Evolutionary conservation across 306 rosid species (phyloP), one percentile per base, ranked within the genome.

Genomic region (Senna tora): DNA sequence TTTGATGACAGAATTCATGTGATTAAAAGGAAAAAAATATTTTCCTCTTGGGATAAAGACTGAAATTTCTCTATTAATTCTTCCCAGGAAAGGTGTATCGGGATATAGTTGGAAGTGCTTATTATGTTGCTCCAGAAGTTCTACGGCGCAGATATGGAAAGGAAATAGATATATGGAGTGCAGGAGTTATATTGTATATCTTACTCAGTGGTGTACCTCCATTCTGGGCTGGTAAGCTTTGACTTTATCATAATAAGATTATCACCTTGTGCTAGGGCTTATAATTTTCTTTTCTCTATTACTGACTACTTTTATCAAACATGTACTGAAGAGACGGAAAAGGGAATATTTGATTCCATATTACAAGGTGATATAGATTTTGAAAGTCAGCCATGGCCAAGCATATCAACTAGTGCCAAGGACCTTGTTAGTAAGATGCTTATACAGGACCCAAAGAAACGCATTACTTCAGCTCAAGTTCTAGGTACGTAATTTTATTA

Each of bases 81-180:
- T 78, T 69, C 22, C 10, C 93, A 92, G 97, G 92, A 67, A 92
- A 89, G 82, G 83, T 87, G 61, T 87, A 87, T 32, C 81, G 79
- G 1, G 96, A 92, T 72, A 86, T 92, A 60, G 96, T 89, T 52
- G 97, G 97, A 16, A 92, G 91, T 78, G 97, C 97, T 54, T 92
- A 92, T 74, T 92, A 92, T 62, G 93, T 92, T 71, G 97, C 97
- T 59, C 97, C 97, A 4, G 96, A 92, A 87, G 96, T 92, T 46
- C 72, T 92, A 25, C 74, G 73, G 22, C 90, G 96, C 58, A 87
- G 64, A 79, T 92, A 92, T 28, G 96, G 97, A 66, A 92, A 89
- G 80, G 96, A 92, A 79, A 79, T 78, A 67, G 97, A 92, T 75
- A 64, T 92, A 56, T 92, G 97, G 97, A 92, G 97, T 65, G 90